phyloP scores from a whole-genome alignment of 306 rosid genomes.

The Prunus mume region DNA sequence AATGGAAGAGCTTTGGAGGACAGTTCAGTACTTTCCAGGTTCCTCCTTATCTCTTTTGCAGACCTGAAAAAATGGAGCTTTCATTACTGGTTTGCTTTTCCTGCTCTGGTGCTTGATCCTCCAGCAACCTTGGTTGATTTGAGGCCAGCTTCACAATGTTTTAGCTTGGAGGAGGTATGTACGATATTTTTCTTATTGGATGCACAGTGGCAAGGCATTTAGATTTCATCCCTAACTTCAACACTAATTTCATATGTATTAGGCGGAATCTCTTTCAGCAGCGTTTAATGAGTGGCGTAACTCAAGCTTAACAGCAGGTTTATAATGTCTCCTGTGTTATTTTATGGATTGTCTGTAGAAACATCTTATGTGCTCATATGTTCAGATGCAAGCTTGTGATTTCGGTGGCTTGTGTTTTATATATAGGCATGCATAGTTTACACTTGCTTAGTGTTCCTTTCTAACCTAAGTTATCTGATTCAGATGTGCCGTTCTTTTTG shows the following conservation, averaged over 20 bases:
- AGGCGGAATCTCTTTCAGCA: conserved; percentile 76
- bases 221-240: background rate
- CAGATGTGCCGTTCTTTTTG: conserved; percentile 83
- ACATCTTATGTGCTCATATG: background rate
- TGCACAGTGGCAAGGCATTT: conserved; percentile 12
- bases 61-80: conserved; percentile 92
- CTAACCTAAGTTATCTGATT: conserved; percentile 27
- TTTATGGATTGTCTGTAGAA: background rate
- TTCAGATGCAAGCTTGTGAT: background rate
- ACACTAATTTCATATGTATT: conserved; percentile 17
- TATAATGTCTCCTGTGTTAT: conserved; percentile 10
- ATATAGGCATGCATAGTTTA: background rate
- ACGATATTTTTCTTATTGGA: conserved; percentile 14
- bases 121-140: conserved; percentile 70
- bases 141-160: conserved; percentile 70
- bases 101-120: conserved; percentile 86
- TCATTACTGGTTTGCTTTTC: conserved; percentile 91
- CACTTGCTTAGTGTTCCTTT: conserved; percentile 8
- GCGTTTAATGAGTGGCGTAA: conserved; percentile 85
- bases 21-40: conserved; percentile 72
- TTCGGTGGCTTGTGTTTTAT: background rate
- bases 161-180: conserved; percentile 66
- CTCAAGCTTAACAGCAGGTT: conserved; percentile 70
- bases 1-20: conserved; percentile 82
- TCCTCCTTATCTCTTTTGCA: conserved; percentile 87